Conservation (phyloP, 495 filamentous ascomycete species). For the Tuber umbilicatum region DNA sequence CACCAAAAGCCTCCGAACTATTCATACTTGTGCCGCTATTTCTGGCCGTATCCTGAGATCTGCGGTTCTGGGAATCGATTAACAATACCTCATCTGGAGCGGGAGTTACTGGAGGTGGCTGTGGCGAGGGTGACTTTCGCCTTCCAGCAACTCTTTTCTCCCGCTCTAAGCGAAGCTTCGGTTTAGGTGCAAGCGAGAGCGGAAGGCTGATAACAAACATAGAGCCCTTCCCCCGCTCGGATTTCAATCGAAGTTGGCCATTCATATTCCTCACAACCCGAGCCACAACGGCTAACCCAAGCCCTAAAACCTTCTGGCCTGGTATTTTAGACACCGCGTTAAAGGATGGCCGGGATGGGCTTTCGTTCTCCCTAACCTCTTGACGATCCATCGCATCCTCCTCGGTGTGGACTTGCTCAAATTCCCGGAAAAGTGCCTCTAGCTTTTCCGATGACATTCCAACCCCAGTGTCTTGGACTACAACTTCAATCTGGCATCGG, state of each 20-base stretch:
- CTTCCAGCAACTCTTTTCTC: not conserved
- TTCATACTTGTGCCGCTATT: conserved; percentile 16
- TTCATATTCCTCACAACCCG: conserved; percentile 83
- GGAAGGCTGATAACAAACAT: conserved; percentile 68
- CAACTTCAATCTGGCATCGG: conserved; percentile 59
- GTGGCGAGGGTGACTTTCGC: conserved; percentile 3
- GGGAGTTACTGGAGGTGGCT: conserved; percentile 1
- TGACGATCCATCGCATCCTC: conserved; percentile 35
- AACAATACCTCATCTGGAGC: conserved; percentile 11
- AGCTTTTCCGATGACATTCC: conserved; percentile 70
- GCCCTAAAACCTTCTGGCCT: conserved; percentile 53
- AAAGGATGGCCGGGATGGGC: conserved; percentile 9
- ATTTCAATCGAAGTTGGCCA: conserved; percentile 80
- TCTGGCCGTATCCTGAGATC: conserved; percentile 1
- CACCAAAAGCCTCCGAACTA: conserved; percentile 4
- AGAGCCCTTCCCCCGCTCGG: conserved; percentile 78
- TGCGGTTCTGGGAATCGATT: conserved; percentile 7
- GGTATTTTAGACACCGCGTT: conserved; percentile 29
- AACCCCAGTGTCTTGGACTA: conserved; percentile 68
- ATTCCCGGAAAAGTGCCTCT: conserved; percentile 72
- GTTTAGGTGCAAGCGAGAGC: conserved; percentile 56
- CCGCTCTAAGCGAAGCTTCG: conserved; percentile 31
- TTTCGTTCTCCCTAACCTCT: conserved; percentile 39
- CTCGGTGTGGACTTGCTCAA: conserved; percentile 75
- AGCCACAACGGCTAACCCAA: conserved; percentile 81